Conservation (phyloP, 1,139 yeast genomes). For the Hyphopichia wangnamkhiaoensis region DNA sequence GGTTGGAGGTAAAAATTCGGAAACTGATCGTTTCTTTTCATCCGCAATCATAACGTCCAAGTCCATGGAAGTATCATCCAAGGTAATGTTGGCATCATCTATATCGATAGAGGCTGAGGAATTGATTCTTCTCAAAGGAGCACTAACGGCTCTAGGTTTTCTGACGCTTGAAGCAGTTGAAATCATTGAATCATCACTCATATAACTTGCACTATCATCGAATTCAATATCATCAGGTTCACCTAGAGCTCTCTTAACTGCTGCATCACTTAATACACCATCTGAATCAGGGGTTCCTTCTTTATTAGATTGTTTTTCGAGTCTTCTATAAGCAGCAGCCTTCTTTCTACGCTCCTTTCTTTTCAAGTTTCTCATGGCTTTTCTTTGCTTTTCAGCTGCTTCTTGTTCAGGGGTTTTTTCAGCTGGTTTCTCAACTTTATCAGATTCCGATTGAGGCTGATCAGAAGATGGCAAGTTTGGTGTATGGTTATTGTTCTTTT, state of each 20-base stretch:
- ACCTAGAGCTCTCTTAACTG: neutral
- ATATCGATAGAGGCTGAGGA: constrained; percentile 2
- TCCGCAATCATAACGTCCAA: constrained; percentile 2
- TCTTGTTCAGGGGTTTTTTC: constrained; percentile 1
- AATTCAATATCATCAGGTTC: constrained; percentile 1
- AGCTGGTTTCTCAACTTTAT: neutral
- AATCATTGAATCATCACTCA: constrained; percentile 4
- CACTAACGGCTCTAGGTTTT: neutral
- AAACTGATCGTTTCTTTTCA: constrained; percentile 4
- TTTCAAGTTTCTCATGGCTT: constrained; percentile 1
- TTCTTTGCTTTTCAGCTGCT: constrained; percentile 3
- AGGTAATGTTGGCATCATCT: constrained; percentile 2
- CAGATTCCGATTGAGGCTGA: neutral
- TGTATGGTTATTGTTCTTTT: neutral
- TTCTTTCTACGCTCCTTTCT: constrained; percentile 6
- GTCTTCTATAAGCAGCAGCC: constrained; percentile 2
- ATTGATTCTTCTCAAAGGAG: neutral
- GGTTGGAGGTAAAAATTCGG: constrained; percentile 4
- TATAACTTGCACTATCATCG: neutral
- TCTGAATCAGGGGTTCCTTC: neutral
- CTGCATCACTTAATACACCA: constrained; percentile 1
- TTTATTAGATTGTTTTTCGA: neutral
- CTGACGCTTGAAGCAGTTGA: neutral
- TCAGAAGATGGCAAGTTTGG: neutral
- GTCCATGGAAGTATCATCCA: constrained; percentile 1